Conservation (phyloP, 1,284 basidiomycete species). For the Austroboletus niveus region DNA sequence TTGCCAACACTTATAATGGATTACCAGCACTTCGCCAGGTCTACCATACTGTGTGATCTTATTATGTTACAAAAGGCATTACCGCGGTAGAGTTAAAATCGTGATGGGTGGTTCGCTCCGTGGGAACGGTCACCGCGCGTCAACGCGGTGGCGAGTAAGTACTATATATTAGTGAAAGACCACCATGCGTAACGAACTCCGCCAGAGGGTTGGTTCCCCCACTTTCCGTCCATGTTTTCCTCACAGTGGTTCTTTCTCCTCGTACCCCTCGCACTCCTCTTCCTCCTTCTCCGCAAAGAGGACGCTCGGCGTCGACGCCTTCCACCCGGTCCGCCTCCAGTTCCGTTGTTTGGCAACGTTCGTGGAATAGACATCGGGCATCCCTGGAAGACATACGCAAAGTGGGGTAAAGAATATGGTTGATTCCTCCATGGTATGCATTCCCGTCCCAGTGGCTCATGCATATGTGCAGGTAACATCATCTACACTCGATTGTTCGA, state of each 20-base stretch:
- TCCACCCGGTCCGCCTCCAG: slow-evolving; percentile 1
- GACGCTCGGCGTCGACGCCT: background rate
- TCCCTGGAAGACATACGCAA: slow-evolving; percentile 24
- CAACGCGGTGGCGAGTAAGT: too few relatives aligned
- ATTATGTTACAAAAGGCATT: too few relatives aligned
- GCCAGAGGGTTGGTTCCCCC: too few relatives aligned
- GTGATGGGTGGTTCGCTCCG: too few relatives aligned
- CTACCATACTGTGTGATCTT: too few relatives aligned
- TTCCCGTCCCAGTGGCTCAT: background rate
- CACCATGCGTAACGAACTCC: too few relatives aligned
- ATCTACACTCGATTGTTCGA: slow-evolving; percentile 21
- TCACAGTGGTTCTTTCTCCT: background rate
- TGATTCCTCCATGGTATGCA: background rate
- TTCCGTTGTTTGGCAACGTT: slow-evolving; percentile 24
- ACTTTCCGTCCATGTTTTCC: background rate
- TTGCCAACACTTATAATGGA: too few relatives aligned
- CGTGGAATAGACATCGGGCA: slow-evolving; percentile 12
- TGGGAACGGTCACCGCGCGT: too few relatives aligned
- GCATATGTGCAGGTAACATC: slow-evolving; percentile 10
- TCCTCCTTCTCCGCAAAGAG: slow-evolving; percentile 9
- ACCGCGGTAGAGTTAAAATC: too few relatives aligned
- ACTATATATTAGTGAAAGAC: too few relatives aligned
- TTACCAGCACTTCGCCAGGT: too few relatives aligned
- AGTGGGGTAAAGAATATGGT: slow-evolving; percentile 25
- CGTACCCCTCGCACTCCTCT: slow-evolving; percentile 13